Conservation (phyloP, 495 filamentous ascomycete genomes). For the Podospora bellae-mahoneyi region DNA sequence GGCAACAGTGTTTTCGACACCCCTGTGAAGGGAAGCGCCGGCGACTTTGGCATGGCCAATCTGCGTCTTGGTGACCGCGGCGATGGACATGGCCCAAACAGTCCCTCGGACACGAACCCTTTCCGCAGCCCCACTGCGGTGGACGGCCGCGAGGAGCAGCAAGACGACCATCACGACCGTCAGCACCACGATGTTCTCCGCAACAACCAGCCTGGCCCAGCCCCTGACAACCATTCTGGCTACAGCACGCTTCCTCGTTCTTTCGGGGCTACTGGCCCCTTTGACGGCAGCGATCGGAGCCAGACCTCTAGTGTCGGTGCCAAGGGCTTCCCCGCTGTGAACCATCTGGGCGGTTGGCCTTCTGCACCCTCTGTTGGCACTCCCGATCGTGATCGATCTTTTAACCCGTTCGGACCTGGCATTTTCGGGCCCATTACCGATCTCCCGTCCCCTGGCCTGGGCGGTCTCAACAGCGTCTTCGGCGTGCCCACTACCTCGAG, state of each 20-base stretch:
- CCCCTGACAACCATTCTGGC: slow-evolving; percentile 42
- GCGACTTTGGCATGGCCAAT: slow-evolving; percentile 79
- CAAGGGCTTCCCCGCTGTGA: slow-evolving; percentile 65
- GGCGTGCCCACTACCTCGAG: slow-evolving; percentile 40
- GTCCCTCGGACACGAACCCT: slow-evolving; percentile 96
- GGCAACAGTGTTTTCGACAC: slow-evolving; percentile 49
- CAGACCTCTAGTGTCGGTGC: slow-evolving; percentile 82
- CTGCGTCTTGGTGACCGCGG: slow-evolving; percentile 58
- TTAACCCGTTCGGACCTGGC: slow-evolving; percentile 62
- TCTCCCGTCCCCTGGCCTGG: slow-evolving; percentile 69
- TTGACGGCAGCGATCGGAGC: slow-evolving; percentile 78
- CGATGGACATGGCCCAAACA: slow-evolving; percentile 56
- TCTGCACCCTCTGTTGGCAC: slow-evolving; percentile 62
- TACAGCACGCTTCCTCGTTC: slow-evolving; percentile 47
- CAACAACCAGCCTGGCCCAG: slow-evolving; percentile 34
- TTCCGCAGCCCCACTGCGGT: slow-evolving; percentile 72
- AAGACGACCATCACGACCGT: slow-evolving; percentile 59
- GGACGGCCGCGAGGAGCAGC: slow-evolving; percentile 62
- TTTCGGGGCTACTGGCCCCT: slow-evolving; percentile 44
- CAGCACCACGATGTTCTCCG: slow-evolving; percentile 55
- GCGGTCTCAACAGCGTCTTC: slow-evolving; percentile 53
- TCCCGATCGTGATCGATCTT: slow-evolving; percentile 69
- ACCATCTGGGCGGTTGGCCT: slow-evolving; percentile 67
- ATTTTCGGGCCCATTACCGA: slow-evolving; percentile 70
- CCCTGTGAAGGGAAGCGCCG: slow-evolving; percentile 54